Evolutionary conservation across 768 basidiomycete species (phyloP).

Genomic region (Russula ochroleuca): DNA sequence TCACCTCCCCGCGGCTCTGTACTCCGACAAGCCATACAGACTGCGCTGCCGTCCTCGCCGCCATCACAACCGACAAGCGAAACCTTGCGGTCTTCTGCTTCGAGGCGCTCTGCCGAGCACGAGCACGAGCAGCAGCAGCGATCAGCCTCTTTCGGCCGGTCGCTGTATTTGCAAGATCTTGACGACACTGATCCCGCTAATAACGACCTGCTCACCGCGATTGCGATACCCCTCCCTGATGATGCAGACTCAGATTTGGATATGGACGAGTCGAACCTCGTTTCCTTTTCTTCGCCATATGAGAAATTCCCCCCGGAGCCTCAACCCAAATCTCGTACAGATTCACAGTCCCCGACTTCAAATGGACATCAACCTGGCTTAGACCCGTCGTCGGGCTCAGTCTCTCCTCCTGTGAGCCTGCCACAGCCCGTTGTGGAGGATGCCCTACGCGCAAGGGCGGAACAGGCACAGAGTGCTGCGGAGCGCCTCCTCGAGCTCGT

Average conservation of each 20-base stretch:
- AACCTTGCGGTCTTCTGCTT: conserved; percentile 24
- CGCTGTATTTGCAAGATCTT: conserved; percentile 36
- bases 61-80: conserved; percentile 22
- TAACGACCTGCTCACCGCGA: conserved; percentile 58
- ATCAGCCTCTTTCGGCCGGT: conserved; percentile 9
- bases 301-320: conserved; percentile 43
- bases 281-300: conserved; percentile 71
- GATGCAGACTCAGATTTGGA: conserved; percentile 66
- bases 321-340: conserved; percentile 38
- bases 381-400: conserved; percentile 60
- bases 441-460: conserved; percentile 78
- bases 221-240: conserved; percentile 70
- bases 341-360: conserved; percentile 54
- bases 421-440: conserved; percentile 67
- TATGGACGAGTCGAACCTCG: conserved; percentile 50
- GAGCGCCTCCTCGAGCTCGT: conserved; percentile 83
- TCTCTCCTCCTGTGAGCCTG: conserved; percentile 39
- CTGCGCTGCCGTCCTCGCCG: conserved; percentile 36
- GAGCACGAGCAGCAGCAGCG: conserved; percentile 12
- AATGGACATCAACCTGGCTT: conserved; percentile 40
- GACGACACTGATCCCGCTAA: conserved; percentile 42
- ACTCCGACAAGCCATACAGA: conserved; percentile 35
- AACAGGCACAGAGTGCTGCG: conserved; percentile 91
- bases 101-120: conserved; percentile 23
- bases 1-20: conserved; percentile 32